Conservation (phyloP, 306 rosid species). For the Rubus idaeus region DNA sequence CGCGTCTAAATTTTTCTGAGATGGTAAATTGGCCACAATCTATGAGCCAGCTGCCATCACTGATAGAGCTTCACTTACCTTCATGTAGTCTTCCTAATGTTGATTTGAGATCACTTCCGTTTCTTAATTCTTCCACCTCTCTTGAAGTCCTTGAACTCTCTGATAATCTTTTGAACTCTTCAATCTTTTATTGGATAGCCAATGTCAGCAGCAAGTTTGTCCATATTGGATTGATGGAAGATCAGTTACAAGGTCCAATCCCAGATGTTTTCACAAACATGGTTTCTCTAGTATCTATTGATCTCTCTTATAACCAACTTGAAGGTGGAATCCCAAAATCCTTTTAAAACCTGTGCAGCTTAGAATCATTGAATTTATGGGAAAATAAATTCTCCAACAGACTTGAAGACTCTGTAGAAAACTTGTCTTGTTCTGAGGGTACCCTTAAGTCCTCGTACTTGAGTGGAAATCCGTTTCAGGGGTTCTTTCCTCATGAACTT, state of each 20-base stretch:
- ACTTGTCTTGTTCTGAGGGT: background rate
- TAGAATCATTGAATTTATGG: background rate
- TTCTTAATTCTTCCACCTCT: background rate
- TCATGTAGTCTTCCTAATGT: constrained; percentile 1
- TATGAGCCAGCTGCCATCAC: background rate
- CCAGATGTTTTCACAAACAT: background rate
- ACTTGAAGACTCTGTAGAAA: background rate
- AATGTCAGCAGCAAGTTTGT: background rate
- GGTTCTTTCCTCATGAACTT: constrained; percentile 17
- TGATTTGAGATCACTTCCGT: background rate
- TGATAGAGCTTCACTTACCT: background rate
- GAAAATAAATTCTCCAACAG: background rate
- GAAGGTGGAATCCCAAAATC: constrained; percentile 1
- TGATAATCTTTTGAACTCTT: background rate
- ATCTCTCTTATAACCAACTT: background rate
- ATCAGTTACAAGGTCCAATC: constrained; percentile 1
- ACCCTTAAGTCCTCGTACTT: background rate
- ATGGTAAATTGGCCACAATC: background rate
- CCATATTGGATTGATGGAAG: background rate
- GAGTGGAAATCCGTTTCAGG: background rate
- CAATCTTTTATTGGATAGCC: background rate
- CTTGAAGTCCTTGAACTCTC: background rate
- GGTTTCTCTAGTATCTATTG: background rate
- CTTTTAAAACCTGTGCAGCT: background rate
- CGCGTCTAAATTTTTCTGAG: background rate